phyloP scores from a whole-genome alignment of 345 rosid genomes.

The Mallotus nudiflorus region DNA sequence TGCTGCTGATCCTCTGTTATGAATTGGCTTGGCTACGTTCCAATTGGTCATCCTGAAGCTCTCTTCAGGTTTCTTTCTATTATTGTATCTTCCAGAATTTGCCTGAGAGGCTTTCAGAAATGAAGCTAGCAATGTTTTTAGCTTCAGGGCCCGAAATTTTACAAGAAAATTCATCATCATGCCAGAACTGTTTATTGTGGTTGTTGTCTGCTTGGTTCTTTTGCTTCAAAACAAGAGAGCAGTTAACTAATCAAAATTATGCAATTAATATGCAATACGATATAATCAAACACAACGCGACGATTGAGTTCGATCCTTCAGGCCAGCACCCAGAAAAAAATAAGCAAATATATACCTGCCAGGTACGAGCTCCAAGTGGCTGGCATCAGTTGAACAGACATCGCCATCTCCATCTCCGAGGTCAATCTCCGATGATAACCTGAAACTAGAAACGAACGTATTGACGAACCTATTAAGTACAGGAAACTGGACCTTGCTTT shows the following conservation, averaged over 20 bases:
- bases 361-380: conserved; percentile 5
- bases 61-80: neutral
- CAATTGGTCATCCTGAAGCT: neutral
- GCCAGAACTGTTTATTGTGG: conserved; percentile 10
- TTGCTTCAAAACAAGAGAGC: too few species aligned
- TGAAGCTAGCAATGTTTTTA: conserved; percentile 28
- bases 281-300: too few species aligned
- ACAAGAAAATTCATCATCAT: conserved; percentile 30
- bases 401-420: neutral
- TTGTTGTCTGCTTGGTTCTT: too few species aligned
- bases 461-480: too few species aligned
- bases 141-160: conserved; percentile 31
- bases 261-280: too few species aligned
- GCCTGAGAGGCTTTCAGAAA: conserved; percentile 27
- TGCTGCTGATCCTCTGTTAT: neutral
- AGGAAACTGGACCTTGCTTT: conserved; percentile 19
- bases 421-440: conserved; percentile 9
- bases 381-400: too few species aligned
- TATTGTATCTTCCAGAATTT: neutral
- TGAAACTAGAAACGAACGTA: conserved; percentile 15
- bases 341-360: too few species aligned
- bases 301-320: too few species aligned
- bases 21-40: neutral
- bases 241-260: too few species aligned
- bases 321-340: too few species aligned